Percentiles rank a stretch among this genome's conserved stretches.
These are phyloP conservation scores for Penicillium sp. DNA, from an alignment of 2,329 filamentous ascomycete genomes.

Conservation along the genomic window DNA sequence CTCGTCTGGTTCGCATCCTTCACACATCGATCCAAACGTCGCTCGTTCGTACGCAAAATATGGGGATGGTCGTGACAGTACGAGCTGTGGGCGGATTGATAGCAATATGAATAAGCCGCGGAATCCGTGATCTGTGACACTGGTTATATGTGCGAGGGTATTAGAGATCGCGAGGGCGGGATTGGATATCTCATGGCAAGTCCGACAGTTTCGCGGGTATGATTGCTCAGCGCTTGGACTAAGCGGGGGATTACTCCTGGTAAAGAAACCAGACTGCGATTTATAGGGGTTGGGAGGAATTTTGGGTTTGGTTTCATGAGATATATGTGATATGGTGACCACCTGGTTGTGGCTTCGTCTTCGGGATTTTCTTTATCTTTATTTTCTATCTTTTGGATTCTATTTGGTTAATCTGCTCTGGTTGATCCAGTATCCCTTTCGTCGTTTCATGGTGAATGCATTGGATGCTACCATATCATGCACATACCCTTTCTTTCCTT, in stretches of 20 bases:
- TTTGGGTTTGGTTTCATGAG: not conserved
- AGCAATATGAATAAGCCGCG: constrained; percentile 7
- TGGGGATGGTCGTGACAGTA: constrained; percentile 16
- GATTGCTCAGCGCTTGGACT: not conserved
- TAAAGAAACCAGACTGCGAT: not conserved
- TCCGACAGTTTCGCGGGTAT: not conserved
- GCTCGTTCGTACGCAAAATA: constrained; percentile 13
- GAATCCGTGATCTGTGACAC: constrained; percentile 12
- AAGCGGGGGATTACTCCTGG: not conserved
- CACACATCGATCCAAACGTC: constrained; percentile 14
- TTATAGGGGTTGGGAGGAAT: not conserved
- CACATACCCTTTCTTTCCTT: not conserved
- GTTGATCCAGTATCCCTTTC: not conserved
- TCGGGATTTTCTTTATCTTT: not conserved
- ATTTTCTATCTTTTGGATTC: not conserved
- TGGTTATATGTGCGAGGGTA: not conserved
- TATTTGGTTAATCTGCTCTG: not conserved
- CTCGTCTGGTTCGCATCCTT: constrained; percentile 27
- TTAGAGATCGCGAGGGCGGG: not conserved
- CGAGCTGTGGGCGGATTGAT: constrained; percentile 22
- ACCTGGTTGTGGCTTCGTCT: not conserved
- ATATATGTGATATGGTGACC: not conserved
- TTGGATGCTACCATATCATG: not conserved
- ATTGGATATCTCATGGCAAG: not conserved
- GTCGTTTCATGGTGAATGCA: not conserved